Conservation (phyloP, 805 yeast species). For the Maudiozyma barnettii region DNA sequence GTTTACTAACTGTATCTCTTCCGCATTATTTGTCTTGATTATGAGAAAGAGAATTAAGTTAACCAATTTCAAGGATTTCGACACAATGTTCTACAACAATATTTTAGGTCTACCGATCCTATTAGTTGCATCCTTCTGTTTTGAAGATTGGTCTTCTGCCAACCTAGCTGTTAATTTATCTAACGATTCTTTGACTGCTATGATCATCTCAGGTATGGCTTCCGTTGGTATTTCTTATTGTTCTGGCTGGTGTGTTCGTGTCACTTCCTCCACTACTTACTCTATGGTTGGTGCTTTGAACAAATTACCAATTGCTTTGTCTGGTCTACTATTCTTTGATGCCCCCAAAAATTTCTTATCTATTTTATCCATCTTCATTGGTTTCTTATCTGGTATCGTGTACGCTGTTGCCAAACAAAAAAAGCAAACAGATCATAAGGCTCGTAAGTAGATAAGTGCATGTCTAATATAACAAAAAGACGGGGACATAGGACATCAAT, state of each 20-base stretch:
- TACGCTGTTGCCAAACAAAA: conserved; percentile 93
- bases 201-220: conserved; percentile 88
- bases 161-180: conserved; percentile 71
- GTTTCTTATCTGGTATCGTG: conserved; percentile 91
- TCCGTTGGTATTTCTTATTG: conserved; percentile 97
- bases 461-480: neutral
- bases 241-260: conserved; percentile 99
- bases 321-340: conserved; percentile 90
- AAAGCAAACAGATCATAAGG: conserved; percentile 38
- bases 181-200: conserved; percentile 59
- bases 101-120: conserved; percentile 86
- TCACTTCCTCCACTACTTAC: conserved; percentile 95
- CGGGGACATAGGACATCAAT: neutral
- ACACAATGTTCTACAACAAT: conserved; percentile 97
- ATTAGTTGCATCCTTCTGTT: conserved; percentile 57
- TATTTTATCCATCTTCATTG: conserved; percentile 81
- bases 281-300: conserved; percentile 99
- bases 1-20: conserved; percentile 87
- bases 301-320: conserved; percentile 93
- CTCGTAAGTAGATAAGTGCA: conserved; percentile 3
- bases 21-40: conserved; percentile 85
- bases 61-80: conserved; percentile 92
- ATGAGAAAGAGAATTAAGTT: conserved; percentile 98
- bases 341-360: conserved; percentile 92
- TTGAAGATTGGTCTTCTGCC: conserved; percentile 89